Evolutionary conservation across 495 filamentous ascomycete species (phyloP).

Genomic region (Evernia prunastri): DNA sequence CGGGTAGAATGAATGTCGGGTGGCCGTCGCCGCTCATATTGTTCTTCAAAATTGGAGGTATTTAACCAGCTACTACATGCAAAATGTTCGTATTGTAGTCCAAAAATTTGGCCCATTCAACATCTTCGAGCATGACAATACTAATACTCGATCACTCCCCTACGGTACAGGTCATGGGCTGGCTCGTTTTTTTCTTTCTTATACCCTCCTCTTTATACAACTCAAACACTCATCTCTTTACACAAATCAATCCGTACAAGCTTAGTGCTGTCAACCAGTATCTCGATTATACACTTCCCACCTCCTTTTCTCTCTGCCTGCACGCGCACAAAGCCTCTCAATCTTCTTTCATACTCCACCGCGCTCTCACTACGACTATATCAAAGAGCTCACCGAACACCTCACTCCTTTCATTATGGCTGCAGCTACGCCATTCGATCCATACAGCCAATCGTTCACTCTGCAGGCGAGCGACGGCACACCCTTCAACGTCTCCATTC

Average conservation of each 20-base stretch:
- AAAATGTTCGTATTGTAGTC: conserved; percentile 15
- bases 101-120: neutral
- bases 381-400: neutral
- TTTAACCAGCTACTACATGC: neutral
- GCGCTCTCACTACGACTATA: neutral
- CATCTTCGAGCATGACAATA: conserved; percentile 15
- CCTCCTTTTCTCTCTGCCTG: neutral
- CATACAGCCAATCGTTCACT: conserved; percentile 52
- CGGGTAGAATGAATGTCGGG: neutral
- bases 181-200: neutral
- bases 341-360: neutral
- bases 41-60: neutral
- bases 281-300: neutral
- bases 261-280: neutral
- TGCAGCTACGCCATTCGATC: conserved; percentile 40
- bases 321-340: neutral
- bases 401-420: conserved; percentile 21
- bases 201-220: neutral
- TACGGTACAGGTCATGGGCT: neutral
- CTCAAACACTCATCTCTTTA: neutral
- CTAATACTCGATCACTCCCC: conserved; percentile 1
- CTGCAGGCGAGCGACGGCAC: conserved; percentile 47
- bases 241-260: neutral
- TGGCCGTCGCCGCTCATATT: neutral
- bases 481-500: conserved; percentile 44